Base-by-base conservation (phyloP, 176 grass and related monocot genomes). In the Phyllostachys edulis region DNA sequence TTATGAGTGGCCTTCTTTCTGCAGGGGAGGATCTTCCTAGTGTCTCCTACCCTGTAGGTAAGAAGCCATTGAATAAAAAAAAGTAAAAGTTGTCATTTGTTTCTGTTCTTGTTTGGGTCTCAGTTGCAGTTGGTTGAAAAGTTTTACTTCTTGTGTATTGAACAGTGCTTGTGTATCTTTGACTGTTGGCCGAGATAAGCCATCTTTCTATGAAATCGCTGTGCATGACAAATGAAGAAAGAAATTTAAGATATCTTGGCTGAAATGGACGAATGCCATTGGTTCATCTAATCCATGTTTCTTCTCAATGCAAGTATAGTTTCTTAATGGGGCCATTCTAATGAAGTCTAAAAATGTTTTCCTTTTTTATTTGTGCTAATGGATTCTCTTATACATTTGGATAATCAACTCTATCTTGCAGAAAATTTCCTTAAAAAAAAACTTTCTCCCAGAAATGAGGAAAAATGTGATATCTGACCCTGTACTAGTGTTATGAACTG, bases 1-100 rank as follows among this genome's bases (percentile, higher is more conserved):
- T 83, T 83, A 92, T 75, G 90, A 92, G 29, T 95, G 93, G 88
- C 74, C 86, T 79, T 90, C 90, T 75, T 92, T 88, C 68, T 95
- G 86, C 78, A 85, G 90, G 78, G 90, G 80, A 82, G 85, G 88
- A 92, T 88, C 90, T 90, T 82, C 80, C 82, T 88, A 90, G 85
- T 77, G 61, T 46, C 67, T 60, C 57, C 61, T 82, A 89, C 84
- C 69, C 80, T 84, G 86, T 91, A 89, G 84, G 87, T 84, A 85
- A 75, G 84, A 80, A 66, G 76, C 61, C 74, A 83, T 78, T 63
- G 84, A 94, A 78, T 90, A 91, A 86, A 76, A 76, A 86, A 89
- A 93, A 68, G 83, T 82, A 74, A 88, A 88, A 83, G 57, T 6
- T 87, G 54, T 78, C 61, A 81, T 90, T 85, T 79, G 50, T 89